Base-by-base conservation (phyloP, 1,284 basidiomycete genomes). In the Puccinia coronata region DNA sequence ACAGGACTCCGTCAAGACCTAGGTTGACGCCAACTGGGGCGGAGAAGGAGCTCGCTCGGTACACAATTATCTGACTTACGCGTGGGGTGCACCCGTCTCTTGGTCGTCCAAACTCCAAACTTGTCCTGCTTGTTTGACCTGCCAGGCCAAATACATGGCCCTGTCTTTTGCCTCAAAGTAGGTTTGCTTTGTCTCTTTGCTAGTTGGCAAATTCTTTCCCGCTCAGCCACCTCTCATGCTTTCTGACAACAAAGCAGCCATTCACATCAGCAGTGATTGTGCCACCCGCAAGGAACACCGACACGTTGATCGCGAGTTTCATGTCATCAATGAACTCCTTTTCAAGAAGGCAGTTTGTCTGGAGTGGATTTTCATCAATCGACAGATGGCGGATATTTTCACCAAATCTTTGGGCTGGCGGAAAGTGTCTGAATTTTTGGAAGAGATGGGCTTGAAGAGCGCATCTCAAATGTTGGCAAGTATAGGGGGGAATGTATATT, bases 21-120 rank as follows among this genome's bases (percentile, higher is more conserved):
- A 16, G 20, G 43, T 70, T 9, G 67, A 70, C 43, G 67, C 67
- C 5, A 70, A 70, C 41, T 70, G 67, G 67, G 67, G 67, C 14
- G 67, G 67, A 11, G 41, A 70, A 16, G 41, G 41, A n/a, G 5
- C 2, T 25, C 25, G 36, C 41, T 43, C 14, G 67, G 9, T 70
- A 11, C n/a, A n/a, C n/a, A n/a, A n/a, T n/a, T n/a, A n/a, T n/a
- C n/a, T n/a, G n/a, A n/a, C n/a, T n/a, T n/a, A n/a, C n/a, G n/a
- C n/a, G n/a, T 25, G 43, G n/a, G 67, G 67, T 28, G 23, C 59
- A 23, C 28, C 9, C 5, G 23, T 63, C 12, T 31, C 59, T 63
- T 63, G 59, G 59, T 11, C 28, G 31, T 63, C 59, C 9, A 63
- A 63, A 39, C n/a, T 12, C 28, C n/a, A 63, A 23, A 28, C n/a